Evolutionary conservation across 495 filamentous ascomycete species (phyloP).

Genomic region (Diplogelasinospora grovesii): DNA sequence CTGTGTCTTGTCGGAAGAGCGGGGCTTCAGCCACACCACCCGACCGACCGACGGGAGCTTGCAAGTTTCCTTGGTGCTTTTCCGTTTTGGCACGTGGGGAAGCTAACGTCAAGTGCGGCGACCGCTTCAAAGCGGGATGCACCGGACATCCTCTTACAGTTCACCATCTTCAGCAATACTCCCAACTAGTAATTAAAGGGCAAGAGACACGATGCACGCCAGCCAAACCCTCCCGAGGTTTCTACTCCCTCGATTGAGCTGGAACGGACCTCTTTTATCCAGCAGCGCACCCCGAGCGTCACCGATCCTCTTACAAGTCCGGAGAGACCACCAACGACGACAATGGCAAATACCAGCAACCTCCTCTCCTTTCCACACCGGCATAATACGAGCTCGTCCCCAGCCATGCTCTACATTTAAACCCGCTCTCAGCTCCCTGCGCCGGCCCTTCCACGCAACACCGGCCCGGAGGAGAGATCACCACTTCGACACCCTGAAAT

Average conservation of each 20-base stretch:
- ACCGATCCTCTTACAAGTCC: not conserved
- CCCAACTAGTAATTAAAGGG: too few species aligned
- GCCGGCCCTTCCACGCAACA: slow-evolving; percentile 65
- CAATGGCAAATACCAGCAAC: not conserved
- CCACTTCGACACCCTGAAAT: slow-evolving; percentile 97
- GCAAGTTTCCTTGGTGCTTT: not conserved
- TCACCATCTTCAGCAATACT: too few species aligned
- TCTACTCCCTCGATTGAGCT: slow-evolving; percentile 49
- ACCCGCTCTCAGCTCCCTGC: too few species aligned
- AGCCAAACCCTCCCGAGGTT: slow-evolving; percentile 41
- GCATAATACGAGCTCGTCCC: too few species aligned
- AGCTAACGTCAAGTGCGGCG: too few species aligned
- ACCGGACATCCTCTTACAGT: too few species aligned
- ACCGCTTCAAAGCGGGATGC: not conserved
- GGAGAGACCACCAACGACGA: not conserved
- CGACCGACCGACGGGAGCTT: not conserved
- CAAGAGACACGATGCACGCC: slow-evolving; percentile 21
- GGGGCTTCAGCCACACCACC: not conserved
- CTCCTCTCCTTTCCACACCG: too few species aligned
- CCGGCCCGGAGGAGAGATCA: slow-evolving; percentile 61
- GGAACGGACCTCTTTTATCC: slow-evolving; percentile 27
- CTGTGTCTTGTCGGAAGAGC: not conserved
- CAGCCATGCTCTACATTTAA: too few species aligned
- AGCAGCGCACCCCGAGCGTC: slow-evolving; percentile 2
- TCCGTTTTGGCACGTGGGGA: not conserved